Evolutionary conservation across 257 asterid species (phyloP).

Genomic region (Ligustrum vulgare): DNA sequence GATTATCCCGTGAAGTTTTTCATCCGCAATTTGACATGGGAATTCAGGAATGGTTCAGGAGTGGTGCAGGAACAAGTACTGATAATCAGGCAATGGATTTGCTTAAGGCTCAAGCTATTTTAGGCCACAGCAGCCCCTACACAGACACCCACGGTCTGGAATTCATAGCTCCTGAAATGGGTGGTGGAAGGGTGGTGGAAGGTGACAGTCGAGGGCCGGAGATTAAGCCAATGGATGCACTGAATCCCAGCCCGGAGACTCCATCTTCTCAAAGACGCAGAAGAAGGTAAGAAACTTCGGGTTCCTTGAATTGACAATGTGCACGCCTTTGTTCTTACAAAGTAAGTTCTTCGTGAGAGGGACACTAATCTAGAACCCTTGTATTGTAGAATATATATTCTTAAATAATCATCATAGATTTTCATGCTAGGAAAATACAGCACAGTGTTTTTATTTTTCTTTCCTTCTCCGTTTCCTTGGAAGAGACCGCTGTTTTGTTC

Average conservation of each 20-base stretch:
- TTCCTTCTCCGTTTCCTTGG: no score
- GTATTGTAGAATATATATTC: no score
- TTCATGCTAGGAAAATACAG: no score
- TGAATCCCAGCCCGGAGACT: constrained; percentile 35
- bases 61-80: constrained; percentile 13
- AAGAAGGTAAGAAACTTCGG: constrained; percentile 54
- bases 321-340: not conserved
- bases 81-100: constrained; percentile 35
- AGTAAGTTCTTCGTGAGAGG: not conserved
- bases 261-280: constrained; percentile 43
- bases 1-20: constrained; percentile 9
- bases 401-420: no score
- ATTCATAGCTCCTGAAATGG: constrained; percentile 16
- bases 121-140: not conserved
- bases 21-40: constrained; percentile 24
- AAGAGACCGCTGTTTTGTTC: no score
- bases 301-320: not conserved
- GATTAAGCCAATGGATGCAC: constrained; percentile 21
- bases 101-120: constrained; percentile 24
- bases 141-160: constrained; percentile 24
- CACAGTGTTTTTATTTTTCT: no score
- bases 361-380: not conserved
- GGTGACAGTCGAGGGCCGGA: not conserved
- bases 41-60: constrained; percentile 48
- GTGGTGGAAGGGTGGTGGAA: constrained; percentile 20